Percentiles rank a stretch among this genome's conserved stretches.
These are phyloP conservation scores for Phaeomoniella chlamydospora DNA, from an alignment of 2,329 filamentous ascomycete species.

Conservation along the genomic window DNA sequence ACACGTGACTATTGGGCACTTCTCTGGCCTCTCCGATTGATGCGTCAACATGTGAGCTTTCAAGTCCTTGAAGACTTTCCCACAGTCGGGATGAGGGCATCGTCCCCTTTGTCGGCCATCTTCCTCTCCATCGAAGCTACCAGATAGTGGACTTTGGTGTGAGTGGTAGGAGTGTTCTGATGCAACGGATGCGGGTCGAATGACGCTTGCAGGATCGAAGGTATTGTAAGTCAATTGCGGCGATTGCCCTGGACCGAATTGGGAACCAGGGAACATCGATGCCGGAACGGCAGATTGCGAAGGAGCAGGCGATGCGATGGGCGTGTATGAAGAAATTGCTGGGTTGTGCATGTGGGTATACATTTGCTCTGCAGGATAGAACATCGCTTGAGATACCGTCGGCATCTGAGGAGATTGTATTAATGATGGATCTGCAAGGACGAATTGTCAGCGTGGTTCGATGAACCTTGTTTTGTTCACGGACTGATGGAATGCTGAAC, in stretches of 20 bases:
- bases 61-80: constrained; percentile 75
- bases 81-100: constrained; percentile 73
- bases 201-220: constrained; percentile 2
- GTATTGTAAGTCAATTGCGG: background rate
- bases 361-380: background rate
- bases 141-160: constrained; percentile 43
- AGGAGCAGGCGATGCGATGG: constrained; percentile 1
- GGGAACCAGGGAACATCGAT: background rate
- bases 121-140: constrained; percentile 46
- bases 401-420: constrained; percentile 6
- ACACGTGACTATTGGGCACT: constrained; percentile 84
- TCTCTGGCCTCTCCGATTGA: constrained; percentile 78
- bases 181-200: constrained; percentile 38
- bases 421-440: constrained; percentile 8
- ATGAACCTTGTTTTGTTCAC: too few species aligned
- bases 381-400: constrained; percentile 1
- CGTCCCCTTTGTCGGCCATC: constrained; percentile 50
- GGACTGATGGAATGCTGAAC: too few species aligned
- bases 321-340: background rate
- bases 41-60: constrained; percentile 94
- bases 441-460: too few species aligned
- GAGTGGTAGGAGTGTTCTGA: constrained; percentile 56
- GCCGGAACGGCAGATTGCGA: background rate
- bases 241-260: background rate
- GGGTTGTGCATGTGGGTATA: background rate